Evolutionary conservation across 805 yeast species (phyloP).

Genomic region (Candida ipomoeae): DNA sequence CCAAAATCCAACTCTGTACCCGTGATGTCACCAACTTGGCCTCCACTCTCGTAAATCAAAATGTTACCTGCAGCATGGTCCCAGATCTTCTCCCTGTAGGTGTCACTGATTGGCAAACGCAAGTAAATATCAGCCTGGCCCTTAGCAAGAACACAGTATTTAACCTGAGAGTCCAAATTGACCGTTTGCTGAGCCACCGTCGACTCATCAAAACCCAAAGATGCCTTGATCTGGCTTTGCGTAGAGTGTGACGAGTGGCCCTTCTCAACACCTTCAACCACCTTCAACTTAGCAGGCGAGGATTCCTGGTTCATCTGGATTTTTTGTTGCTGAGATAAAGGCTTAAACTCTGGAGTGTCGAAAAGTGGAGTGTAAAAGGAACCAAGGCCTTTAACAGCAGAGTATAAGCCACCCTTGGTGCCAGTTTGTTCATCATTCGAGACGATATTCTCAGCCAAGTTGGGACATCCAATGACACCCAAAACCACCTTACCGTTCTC

Average conservation of each 20-base stretch:
- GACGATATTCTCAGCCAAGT: constrained; percentile 54
- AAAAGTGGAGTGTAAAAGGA: constrained; percentile 51
- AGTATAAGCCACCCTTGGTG: constrained; percentile 64
- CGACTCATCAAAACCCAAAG: constrained; percentile 42
- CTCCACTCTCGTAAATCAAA: constrained; percentile 86
- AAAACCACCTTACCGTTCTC: constrained; percentile 80
- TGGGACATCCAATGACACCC: constrained; percentile 97
- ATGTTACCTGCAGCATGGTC: constrained; percentile 97
- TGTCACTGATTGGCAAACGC: constrained; percentile 73
- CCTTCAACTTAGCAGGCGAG: constrained; percentile 49
- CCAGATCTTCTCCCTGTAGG: constrained; percentile 93
- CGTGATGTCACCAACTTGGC: constrained; percentile 78
- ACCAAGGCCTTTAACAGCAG: constrained; percentile 66
- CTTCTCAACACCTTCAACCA: constrained; percentile 92
- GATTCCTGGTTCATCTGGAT: constrained; percentile 53
- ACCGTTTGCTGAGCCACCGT: constrained; percentile 61
- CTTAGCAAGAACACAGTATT: constrained; percentile 84
- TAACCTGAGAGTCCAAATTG: constrained; percentile 92
- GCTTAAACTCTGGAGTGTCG: constrained; percentile 31
- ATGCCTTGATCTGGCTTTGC: constrained; percentile 68
- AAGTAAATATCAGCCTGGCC: constrained; percentile 93
- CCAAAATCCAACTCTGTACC: constrained; percentile 79
- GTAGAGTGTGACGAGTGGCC: constrained; percentile 91
- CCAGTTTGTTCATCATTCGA: constrained; percentile 34
- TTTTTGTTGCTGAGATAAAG: constrained; percentile 25